These are phyloP conservation scores for Gautieria morchelliformis DNA, from an alignment of 768 basidiomycete genomes.

Conservation along the genomic window DNA sequence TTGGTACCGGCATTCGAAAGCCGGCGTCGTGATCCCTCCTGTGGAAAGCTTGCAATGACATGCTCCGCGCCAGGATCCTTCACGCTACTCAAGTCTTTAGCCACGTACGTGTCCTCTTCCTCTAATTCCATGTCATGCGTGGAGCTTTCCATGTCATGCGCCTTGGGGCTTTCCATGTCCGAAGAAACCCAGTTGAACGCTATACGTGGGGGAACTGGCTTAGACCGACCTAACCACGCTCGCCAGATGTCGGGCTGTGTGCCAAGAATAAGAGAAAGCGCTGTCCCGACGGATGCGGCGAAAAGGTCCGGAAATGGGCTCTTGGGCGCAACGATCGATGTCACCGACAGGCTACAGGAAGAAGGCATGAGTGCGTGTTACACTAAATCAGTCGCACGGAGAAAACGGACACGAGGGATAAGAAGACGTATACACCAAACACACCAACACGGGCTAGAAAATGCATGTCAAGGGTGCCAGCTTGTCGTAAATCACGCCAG, in stretches of 20 bases:
- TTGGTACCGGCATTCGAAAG: too few species aligned
- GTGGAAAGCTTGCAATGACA: too few species aligned
- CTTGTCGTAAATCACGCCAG: not conserved
- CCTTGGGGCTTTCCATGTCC: too few species aligned
- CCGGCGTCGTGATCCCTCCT: too few species aligned
- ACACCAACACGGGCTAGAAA: not conserved
- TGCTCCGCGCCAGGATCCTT: too few species aligned
- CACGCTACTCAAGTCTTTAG: too few species aligned
- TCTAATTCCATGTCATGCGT: too few species aligned
- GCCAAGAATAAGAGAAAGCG: not conserved
- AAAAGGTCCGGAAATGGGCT: constrained; percentile 5
- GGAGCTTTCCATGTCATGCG: too few species aligned
- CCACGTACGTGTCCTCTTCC: too few species aligned
- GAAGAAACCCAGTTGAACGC: too few species aligned
- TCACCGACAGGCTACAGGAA: not conserved
- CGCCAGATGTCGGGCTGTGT: constrained; percentile 3
- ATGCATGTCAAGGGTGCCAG: not conserved
- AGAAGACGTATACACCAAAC: constrained; percentile 1
- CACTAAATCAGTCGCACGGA: too few species aligned
- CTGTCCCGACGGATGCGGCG: constrained; percentile 1
- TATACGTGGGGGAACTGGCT: too few species aligned
- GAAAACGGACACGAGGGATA: not conserved
- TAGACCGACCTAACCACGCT: not conserved
- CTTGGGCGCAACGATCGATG: not conserved
- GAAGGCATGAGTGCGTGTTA: not conserved